Conservation (phyloP, 2,329 filamentous ascomycete genomes). For the Ophidiomyces ophidiicola region DNA sequence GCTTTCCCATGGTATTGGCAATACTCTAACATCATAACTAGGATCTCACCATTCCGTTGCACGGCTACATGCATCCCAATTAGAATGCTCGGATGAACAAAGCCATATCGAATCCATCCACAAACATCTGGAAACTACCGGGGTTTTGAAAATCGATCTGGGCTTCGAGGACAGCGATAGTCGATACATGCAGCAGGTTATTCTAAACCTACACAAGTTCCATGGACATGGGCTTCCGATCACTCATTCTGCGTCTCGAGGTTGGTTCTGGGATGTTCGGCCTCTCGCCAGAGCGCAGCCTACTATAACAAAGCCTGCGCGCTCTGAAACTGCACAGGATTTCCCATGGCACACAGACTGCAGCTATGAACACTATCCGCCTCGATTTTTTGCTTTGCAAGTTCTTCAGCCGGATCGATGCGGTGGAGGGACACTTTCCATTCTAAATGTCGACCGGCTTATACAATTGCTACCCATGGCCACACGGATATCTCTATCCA, state of each 20-base stretch:
- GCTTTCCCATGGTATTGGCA: no score
- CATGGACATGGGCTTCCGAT: conserved; percentile 32
- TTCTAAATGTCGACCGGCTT: conserved; percentile 26
- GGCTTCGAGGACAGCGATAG: conserved; percentile 26
- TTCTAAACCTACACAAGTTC: conserved; percentile 25
- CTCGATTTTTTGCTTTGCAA: conserved; percentile 34
- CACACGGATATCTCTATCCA: conserved; percentile 18
- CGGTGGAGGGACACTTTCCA: conserved; percentile 34
- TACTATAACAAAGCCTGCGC: conserved; percentile 23
- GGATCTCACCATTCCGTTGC: conserved; percentile 2
- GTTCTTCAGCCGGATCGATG: conserved; percentile 31
- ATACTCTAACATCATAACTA: conserved; percentile 1
- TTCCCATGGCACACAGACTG: conserved; percentile 39
- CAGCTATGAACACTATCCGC: conserved; percentile 31
- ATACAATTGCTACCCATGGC: conserved; percentile 19
- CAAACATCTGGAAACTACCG: conserved; percentile 12
- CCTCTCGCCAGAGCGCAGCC: conserved; percentile 22
- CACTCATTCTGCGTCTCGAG: conserved; percentile 30
- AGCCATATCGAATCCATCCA: conserved; percentile 6
- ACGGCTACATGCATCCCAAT: conserved; percentile 1
- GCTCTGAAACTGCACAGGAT: conserved; percentile 33
- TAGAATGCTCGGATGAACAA: conserved; percentile 9
- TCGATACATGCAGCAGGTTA: conserved; percentile 26
- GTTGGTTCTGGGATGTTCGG: conserved; percentile 38
- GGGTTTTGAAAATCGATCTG: conserved; percentile 30